Base-by-base conservation (phyloP, 306 rosid species). In the Lithocarpus polystachyus region DNA sequence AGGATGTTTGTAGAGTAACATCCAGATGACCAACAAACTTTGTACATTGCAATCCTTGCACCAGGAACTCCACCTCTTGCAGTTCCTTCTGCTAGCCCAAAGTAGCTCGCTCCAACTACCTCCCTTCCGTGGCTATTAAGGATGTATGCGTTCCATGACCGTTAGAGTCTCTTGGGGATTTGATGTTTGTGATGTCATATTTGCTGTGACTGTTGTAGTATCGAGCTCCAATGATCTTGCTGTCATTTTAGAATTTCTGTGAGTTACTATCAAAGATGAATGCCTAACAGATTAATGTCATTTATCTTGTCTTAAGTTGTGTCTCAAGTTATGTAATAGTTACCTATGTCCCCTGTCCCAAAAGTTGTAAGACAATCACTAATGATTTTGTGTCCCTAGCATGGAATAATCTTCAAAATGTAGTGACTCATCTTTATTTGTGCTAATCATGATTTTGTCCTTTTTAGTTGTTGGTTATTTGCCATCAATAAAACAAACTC, bases 81-180 rank as follows among this genome's bases (percentile, higher is more conserved):
- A 3, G 85, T 81, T 67, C 88, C 80, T 48, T 52, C 22, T 8
- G 85, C 88, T n/a, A 84, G 74, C n/a, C 88, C 88, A 23, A 13
- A 77, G 82, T 73, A 84, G 69, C 77, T 81, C 2, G 82, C 45
- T 14, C 51, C 74, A 19, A 71, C 67, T 24, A 84, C 78, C 67
- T 81, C 75, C 24, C 83, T 24, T 33, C 88, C 85, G 82, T 80
- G 9, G 85, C 88, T 7, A 60, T 84, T 3, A 78, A 84, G 51
- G 88, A 81, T 2, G 85, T 77, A 57, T 81, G 85, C 43, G 64
- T 77, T 73, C 85, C 85, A 74, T 84, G 82, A 14, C 88, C 88
- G 5, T 24, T 1, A 28, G 80, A 56, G 78, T 84, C 88, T 48
- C 83, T 69, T 53, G 88, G 85, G 40, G 80, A 85, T 65, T 78